Conservation (phyloP, 805 yeast genomes). For the Candida adriatica region DNA sequence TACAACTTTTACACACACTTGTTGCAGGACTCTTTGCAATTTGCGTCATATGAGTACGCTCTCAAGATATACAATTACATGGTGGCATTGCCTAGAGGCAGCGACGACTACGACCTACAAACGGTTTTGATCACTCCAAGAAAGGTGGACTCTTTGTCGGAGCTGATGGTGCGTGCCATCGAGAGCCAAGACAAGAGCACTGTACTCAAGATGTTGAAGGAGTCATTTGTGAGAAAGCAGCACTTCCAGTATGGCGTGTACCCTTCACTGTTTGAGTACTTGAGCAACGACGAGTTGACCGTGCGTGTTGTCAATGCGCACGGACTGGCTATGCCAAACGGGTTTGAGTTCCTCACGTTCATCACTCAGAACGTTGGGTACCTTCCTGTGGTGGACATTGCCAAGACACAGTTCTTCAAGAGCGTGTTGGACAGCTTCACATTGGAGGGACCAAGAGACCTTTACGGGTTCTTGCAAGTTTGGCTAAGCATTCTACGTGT, state of each 20-base stretch:
- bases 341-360: constrained; percentile 25
- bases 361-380: constrained; percentile 14
- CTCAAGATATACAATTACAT: constrained; percentile 31
- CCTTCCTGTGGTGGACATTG: constrained; percentile 17
- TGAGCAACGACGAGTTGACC: constrained; percentile 26
- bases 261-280: constrained; percentile 26
- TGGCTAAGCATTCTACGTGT: constrained; percentile 26
- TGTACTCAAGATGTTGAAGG: constrained; percentile 31
- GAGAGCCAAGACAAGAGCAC: constrained; percentile 21
- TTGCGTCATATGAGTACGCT: constrained; percentile 24
- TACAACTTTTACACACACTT: constrained; percentile 30
- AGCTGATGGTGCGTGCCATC: constrained; percentile 14
- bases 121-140: constrained; percentile 16
- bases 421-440: constrained; percentile 15
- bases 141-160: constrained; percentile 12
- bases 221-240: constrained; percentile 30
- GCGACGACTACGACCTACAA: constrained; percentile 4
- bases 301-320: constrained; percentile 28
- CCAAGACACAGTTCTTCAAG: constrained; percentile 27
- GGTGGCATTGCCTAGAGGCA: constrained; percentile 26
- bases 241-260: constrained; percentile 27
- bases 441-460: constrained; percentile 16
- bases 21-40: constrained; percentile 26
- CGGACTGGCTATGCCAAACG: constrained; percentile 22
- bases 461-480: constrained; percentile 27